Conservation (phyloP, 306 rosid species). For the Gillenia trifoliata region DNA sequence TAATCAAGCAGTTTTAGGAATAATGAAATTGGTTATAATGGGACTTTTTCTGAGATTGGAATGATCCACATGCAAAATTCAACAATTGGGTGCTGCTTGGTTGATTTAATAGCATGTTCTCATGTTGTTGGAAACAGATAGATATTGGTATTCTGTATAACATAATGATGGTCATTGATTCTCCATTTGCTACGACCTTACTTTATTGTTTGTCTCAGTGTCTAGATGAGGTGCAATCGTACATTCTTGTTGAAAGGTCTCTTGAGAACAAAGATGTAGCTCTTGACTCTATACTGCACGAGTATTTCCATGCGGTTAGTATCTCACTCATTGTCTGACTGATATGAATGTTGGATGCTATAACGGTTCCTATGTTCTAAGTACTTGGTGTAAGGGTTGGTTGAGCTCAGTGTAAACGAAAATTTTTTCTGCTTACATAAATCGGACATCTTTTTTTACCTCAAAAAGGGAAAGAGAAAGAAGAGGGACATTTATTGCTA, state of each 20-base stretch:
- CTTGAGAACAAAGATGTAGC: conserved; percentile 39
- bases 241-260: conserved; percentile 69
- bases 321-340: conserved; percentile 1
- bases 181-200: not conserved
- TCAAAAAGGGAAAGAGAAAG: not conserved
- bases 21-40: not conserved
- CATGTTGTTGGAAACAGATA: not conserved
- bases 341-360: not conserved
- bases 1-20: not conserved
- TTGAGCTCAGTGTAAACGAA: not conserved
- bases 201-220: conserved; percentile 42
- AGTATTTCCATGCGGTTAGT: conserved; percentile 66
- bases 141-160: not conserved
- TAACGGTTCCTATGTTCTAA: not conserved
- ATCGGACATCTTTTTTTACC: not conserved
- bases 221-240: conserved; percentile 85
- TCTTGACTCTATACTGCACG: conserved; percentile 43
- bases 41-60: not conserved
- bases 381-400: not conserved
- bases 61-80: not conserved
- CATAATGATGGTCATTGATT: conserved; percentile 1
- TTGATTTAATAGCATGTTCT: not conserved
- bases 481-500: not conserved
- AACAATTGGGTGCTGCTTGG: not conserved
- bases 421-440: not conserved